Evolutionary conservation across 176 grass and related monocot species (phyloP).

Genomic region (Panicum miliaceum): DNA sequence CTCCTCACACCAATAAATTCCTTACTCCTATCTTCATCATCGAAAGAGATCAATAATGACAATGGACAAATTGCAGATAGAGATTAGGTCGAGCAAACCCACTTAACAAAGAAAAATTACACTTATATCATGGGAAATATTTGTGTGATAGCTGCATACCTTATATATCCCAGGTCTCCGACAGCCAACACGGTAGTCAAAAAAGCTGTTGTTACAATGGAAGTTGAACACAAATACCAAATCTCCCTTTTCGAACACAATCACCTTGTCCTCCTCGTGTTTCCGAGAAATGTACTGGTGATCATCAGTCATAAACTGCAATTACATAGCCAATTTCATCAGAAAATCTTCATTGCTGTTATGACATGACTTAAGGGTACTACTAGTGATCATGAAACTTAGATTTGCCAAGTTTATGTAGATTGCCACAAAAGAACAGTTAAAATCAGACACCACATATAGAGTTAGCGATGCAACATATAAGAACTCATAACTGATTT

Average conservation of each 20-base stretch:
- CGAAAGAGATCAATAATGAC: constrained; percentile 4
- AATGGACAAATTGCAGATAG: not conserved
- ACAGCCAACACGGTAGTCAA: constrained; percentile 82
- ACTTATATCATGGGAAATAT: constrained; percentile 16
- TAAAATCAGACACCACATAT: constrained; percentile 12
- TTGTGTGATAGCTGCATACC: constrained; percentile 48
- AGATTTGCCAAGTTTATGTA: not conserved
- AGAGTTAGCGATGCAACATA: not conserved
- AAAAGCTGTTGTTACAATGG: constrained; percentile 86
- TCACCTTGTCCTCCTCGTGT: constrained; percentile 85
- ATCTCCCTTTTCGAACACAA: constrained; percentile 84
- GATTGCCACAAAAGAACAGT: constrained; percentile 3
- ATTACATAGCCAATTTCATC: constrained; percentile 37
- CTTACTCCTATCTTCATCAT: not conserved
- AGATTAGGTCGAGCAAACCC: not conserved
- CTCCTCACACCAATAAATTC: not conserved
- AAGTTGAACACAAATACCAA: constrained; percentile 98
- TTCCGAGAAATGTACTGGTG: constrained; percentile 94
- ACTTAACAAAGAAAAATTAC: not conserved
- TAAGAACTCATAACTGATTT: not conserved
- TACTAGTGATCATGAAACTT: constrained; percentile 31
- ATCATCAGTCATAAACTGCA: constrained; percentile 97
- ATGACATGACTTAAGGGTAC: constrained; percentile 3
- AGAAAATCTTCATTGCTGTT: constrained; percentile 23
- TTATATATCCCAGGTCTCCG: constrained; percentile 79